These are phyloP conservation scores for Micractinium conductrix DNA, from an alignment of 139 green algal genomes.

Conservation along the genomic window DNA sequence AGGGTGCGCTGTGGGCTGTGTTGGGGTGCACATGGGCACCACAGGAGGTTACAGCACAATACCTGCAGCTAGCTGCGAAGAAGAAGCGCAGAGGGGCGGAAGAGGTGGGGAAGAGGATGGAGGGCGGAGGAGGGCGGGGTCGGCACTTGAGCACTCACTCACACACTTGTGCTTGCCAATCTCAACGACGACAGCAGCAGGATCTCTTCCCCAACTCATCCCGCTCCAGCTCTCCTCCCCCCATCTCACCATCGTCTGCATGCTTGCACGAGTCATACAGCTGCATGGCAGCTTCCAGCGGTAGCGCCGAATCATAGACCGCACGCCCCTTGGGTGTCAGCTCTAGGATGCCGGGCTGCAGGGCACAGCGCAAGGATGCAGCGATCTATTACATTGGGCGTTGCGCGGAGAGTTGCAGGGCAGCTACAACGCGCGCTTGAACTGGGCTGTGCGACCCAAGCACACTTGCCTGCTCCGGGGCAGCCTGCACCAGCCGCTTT, in stretches of 20 bases:
- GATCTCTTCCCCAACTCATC: too few relatives aligned
- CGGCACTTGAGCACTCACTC: not conserved
- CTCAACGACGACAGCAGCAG: too few relatives aligned
- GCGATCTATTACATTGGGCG: not conserved
- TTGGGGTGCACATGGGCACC: too few relatives aligned
- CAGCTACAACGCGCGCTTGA: too few relatives aligned
- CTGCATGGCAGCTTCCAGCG: constrained; percentile 44
- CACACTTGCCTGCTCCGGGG: not conserved
- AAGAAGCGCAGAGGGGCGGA: not conserved
- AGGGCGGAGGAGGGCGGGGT: too few relatives aligned
- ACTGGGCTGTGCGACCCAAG: not conserved
- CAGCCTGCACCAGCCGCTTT: constrained; percentile 18
- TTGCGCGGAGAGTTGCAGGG: not conserved
- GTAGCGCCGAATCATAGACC: constrained; percentile 61
- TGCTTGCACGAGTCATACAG: constrained; percentile 45
- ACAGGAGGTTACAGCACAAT: too few relatives aligned
- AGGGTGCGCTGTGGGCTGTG: constrained; percentile 16
- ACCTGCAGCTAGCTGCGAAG: too few relatives aligned
- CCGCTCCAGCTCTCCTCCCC: too few relatives aligned
- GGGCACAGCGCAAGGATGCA: not conserved
- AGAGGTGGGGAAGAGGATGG: not conserved
- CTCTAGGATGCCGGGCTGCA: constrained; percentile 3
- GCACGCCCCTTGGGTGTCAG: constrained; percentile 57
- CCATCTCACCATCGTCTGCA: constrained; percentile 9
- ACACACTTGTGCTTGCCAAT: too few relatives aligned